These are phyloP conservation scores for Populus nigra DNA, from an alignment of 345 rosid genomes.

Conservation along the genomic window DNA sequence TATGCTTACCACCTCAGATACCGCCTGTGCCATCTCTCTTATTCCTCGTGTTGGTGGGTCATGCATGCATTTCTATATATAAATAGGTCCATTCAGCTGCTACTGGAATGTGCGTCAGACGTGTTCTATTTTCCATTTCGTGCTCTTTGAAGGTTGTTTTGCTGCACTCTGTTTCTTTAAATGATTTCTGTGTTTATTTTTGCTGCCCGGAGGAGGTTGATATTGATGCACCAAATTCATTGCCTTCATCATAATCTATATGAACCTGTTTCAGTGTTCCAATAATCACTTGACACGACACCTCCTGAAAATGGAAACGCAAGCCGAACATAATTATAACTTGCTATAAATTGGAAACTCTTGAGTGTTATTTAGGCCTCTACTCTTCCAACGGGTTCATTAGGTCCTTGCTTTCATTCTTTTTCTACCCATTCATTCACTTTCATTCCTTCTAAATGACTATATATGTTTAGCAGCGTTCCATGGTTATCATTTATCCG, in stretches of 20 bases:
- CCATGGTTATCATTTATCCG: background rate
- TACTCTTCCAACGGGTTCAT: conserved; percentile 5
- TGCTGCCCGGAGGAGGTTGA: conserved; percentile 19
- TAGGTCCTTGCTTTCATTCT: background rate
- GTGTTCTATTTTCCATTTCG: conserved; percentile 17
- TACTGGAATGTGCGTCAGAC: conserved; percentile 16
- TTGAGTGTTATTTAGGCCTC: background rate
- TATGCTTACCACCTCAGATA: conserved; percentile 49
- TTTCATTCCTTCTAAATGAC: background rate
- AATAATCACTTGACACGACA: too few relatives aligned
- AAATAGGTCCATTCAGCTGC: conserved; percentile 18
- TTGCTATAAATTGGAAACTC: conserved; percentile 13
- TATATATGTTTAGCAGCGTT: too few relatives aligned
- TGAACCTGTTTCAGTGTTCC: background rate
- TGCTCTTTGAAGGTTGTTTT: conserved; percentile 12
- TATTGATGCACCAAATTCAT: conserved; percentile 14
- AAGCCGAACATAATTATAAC: background rate
- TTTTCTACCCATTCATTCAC: background rate
- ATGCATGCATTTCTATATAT: conserved; percentile 16
- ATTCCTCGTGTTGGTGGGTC: conserved; percentile 8
- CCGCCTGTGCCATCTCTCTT: conserved; percentile 5
- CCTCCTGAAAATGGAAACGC: conserved; percentile 3
- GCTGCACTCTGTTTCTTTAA: background rate
- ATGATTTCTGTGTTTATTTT: background rate
- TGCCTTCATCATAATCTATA: conserved; percentile 31